These are phyloP conservation scores for Pinus tabuliformis DNA, from an alignment of 75 land plant genomes.

Conservation along the genomic window DNA sequence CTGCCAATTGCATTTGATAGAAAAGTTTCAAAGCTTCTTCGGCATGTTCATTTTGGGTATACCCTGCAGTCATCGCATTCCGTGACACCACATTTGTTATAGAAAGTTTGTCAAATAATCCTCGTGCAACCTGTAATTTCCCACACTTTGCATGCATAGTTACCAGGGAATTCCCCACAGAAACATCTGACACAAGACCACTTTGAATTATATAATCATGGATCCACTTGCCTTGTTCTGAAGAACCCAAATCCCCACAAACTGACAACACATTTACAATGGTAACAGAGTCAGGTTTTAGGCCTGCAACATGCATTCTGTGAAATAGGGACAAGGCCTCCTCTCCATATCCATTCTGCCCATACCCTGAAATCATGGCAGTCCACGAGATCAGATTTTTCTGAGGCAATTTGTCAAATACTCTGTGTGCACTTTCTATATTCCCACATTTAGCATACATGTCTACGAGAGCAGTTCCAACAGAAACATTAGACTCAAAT, in stretches of 20 bases:
- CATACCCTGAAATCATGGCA: conserved; percentile 24
- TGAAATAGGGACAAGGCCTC: conserved; percentile 14
- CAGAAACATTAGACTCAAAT: conserved; percentile 23
- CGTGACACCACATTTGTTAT: background rate
- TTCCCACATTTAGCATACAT: conserved; percentile 36
- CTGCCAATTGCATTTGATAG: conserved; percentile 13
- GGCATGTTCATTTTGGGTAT: background rate
- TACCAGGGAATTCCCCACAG: conserved; percentile 15
- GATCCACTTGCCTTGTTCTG: conserved; percentile 27
- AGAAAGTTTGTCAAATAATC: background rate
- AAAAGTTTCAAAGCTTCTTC: conserved; percentile 1
- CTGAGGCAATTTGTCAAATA: conserved; percentile 30
- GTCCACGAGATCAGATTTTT: conserved; percentile 34
- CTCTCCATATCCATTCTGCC: conserved; percentile 8
- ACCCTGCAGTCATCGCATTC: conserved; percentile 4
- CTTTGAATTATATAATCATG: conserved; percentile 34
- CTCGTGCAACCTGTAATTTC: background rate
- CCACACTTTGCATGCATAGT: background rate
- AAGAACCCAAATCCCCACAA: background rate
- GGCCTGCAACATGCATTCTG: conserved; percentile 13
- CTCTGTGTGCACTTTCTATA: conserved; percentile 8
- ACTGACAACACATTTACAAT: conserved; percentile 12
- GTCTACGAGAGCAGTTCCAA: conserved; percentile 32
- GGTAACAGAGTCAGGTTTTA: conserved; percentile 22
- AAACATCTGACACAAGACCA: conserved; percentile 39